Percentiles rank a stretch among this genome's conserved stretches.
Evolutionary conservation across 805 yeast species (phyloP).

Genomic region (Isabelozyma pseudorhagii): DNA sequence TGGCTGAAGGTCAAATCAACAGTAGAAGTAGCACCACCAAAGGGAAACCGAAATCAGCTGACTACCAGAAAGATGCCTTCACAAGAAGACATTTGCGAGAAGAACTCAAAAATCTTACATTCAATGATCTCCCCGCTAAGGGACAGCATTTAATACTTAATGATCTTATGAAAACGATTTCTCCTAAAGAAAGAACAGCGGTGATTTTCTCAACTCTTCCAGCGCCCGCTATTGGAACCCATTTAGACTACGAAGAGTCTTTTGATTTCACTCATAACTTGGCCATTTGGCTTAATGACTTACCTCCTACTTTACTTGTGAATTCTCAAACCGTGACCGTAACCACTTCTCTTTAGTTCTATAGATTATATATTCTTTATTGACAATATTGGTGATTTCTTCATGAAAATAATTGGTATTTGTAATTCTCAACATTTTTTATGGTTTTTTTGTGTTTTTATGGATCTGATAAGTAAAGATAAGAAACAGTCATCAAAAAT

Average conservation of each 20-base stretch:
- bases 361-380: background rate
- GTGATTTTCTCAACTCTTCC: conserved; percentile 89
- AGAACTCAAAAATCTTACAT: conserved; percentile 44
- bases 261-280: conserved; percentile 72
- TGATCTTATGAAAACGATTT: conserved; percentile 70
- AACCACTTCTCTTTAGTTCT: conserved; percentile 72
- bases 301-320: conserved; percentile 80
- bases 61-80: conserved; percentile 8
- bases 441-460: too few species aligned
- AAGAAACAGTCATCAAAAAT: too few species aligned
- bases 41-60: background rate
- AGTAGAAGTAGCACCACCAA: background rate
- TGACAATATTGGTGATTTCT: background rate
- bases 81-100: conserved; percentile 35
- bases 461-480: too few species aligned
- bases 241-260: conserved; percentile 63
- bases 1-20: background rate
- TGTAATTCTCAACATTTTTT: too few species aligned
- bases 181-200: conserved; percentile 52
- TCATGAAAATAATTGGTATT: too few species aligned
- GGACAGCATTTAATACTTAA: conserved; percentile 89
- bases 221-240: conserved; percentile 81
- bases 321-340: conserved; percentile 96
- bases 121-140: conserved; percentile 85
- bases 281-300: conserved; percentile 73